Percentiles rank a stretch among this genome's conserved stretches.
phyloP scores from a whole-genome alignment of 2,329 filamentous ascomycete species.

The Trichoderma asperellum region DNA sequence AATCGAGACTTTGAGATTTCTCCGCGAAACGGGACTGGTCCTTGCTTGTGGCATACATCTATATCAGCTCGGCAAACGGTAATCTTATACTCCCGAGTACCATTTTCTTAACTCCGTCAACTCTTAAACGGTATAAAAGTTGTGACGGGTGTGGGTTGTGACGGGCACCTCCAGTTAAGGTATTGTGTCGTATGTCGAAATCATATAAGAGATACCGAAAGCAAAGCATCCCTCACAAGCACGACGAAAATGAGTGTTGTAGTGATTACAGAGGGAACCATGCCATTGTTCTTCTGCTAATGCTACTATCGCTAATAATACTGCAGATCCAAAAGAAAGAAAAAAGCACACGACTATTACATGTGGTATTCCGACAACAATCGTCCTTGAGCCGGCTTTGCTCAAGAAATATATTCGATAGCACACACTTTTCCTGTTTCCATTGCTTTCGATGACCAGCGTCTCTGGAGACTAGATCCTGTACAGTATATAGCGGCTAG shows the following conservation, averaged over 20 bases:
- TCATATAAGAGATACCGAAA: background rate
- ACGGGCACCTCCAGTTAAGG: background rate
- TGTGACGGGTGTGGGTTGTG: background rate
- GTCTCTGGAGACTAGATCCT: background rate
- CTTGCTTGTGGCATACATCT: background rate
- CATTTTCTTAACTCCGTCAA: background rate
- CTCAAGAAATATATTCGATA: background rate
- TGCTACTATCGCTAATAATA: background rate
- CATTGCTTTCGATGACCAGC: background rate
- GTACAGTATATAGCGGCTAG: background rate
- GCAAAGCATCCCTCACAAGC: background rate
- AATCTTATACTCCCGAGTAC: background rate
- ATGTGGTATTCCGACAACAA: background rate
- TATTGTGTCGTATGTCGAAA: background rate
- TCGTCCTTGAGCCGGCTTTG: background rate
- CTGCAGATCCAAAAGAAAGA: background rate
- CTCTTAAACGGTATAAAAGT: background rate
- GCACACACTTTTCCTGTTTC: background rate
- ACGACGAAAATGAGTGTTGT: background rate
- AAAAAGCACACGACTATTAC: background rate
- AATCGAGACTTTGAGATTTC: background rate
- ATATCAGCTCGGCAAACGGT: background rate
- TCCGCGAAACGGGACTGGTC: background rate
- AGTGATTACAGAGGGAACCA: background rate
- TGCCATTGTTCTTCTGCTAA: background rate